Conservation (phyloP, 129 eudicot species). For the Solidago caesia region DNA sequence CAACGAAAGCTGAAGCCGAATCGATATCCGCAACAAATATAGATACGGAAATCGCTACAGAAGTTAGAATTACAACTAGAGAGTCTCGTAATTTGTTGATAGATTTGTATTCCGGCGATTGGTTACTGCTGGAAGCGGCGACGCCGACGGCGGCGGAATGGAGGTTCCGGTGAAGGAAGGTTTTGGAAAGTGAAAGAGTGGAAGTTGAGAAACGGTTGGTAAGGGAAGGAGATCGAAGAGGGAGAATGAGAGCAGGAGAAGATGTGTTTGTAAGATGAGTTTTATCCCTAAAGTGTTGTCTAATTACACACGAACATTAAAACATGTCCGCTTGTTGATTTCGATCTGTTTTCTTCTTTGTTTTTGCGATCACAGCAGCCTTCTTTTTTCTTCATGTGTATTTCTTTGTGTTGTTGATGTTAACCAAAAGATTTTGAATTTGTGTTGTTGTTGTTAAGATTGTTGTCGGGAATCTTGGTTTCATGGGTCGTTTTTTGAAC, state of each 20-base stretch:
- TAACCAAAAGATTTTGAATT: not conserved
- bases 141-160: not conserved
- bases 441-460: slow-evolving; percentile 50
- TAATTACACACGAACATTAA: too few species aligned
- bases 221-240: slow-evolving; percentile 22
- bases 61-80: slow-evolving; percentile 51
- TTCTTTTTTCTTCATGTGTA: too few species aligned
- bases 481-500: too few species aligned
- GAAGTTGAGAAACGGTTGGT: slow-evolving; percentile 14
- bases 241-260: slow-evolving; percentile 20
- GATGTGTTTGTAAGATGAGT: slow-evolving; percentile 37
- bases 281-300: too few species aligned
- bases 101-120: slow-evolving; percentile 25
- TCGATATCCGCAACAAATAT: slow-evolving; percentile 58
- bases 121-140: slow-evolving; percentile 1
- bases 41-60: slow-evolving; percentile 63
- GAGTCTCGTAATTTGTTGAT: slow-evolving; percentile 46
- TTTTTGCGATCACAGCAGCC: too few species aligned
- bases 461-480: slow-evolving; percentile 47
- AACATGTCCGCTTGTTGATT: too few species aligned
- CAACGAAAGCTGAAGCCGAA: slow-evolving; percentile 82
- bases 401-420: too few species aligned
- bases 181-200: slow-evolving; percentile 10
- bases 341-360: too few species aligned
- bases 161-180: slow-evolving; percentile 20